Evolutionary conservation across 2,329 filamentous ascomycete genomes (phyloP).

Genomic region (Epichloe brachyelytri): DNA sequence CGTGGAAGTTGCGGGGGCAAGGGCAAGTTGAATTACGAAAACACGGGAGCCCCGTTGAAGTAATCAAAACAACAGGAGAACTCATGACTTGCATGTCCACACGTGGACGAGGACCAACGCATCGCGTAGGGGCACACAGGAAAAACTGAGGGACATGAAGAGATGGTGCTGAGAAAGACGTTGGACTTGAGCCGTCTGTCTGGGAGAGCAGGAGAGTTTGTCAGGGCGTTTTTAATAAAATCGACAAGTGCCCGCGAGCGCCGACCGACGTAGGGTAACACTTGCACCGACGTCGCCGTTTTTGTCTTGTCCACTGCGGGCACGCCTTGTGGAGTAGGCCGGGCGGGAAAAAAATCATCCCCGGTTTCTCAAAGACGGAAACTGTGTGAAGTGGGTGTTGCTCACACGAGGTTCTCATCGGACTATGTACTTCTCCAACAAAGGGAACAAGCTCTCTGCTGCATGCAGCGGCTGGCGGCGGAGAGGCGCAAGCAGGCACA

Average conservation of each 20-base stretch:
- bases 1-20: conserved; percentile 11
- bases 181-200: too few species aligned
- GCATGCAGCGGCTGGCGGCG: background rate
- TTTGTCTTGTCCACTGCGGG: too few species aligned
- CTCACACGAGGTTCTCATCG: background rate
- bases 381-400: background rate
- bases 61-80: background rate
- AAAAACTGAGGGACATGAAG: too few species aligned
- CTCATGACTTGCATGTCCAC: background rate
- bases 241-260: background rate
- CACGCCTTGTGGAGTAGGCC: too few species aligned
- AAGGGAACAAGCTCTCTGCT: background rate
- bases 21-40: conserved; percentile 6
- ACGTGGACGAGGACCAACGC: too few species aligned
- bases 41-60: background rate
- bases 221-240: too few species aligned
- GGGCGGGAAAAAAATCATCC: too few species aligned
- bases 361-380: background rate
- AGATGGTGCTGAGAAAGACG: too few species aligned
- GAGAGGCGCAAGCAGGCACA: background rate
- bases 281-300: conserved; percentile 1
- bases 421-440: background rate
- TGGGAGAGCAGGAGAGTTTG: too few species aligned
- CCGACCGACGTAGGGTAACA: background rate
- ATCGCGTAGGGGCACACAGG: too few species aligned